Percentiles rank a stretch among this genome's conserved stretches.
These are phyloP conservation scores for Alternaria ethzedia DNA, from an alignment of 2,329 filamentous ascomycete genomes.

Conservation along the genomic window DNA sequence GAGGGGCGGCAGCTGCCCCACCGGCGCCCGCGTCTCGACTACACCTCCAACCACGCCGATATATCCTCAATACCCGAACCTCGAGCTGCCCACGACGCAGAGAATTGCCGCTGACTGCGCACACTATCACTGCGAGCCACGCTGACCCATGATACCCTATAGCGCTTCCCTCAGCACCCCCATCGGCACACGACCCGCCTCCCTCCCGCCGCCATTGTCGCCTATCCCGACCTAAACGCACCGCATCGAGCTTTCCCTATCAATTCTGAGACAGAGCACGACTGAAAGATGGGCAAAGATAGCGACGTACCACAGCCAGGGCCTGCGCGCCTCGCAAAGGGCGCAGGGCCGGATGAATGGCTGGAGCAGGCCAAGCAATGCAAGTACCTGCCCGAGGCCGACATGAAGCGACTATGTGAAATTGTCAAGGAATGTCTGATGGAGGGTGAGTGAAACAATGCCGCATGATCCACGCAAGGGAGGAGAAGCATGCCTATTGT, in stretches of 20 bases:
- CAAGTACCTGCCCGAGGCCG: conserved; percentile 91
- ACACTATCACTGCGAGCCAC: conserved; percentile 6
- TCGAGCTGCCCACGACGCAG: neutral
- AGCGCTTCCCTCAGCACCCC: conserved; percentile 32
- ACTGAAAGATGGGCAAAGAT: conserved; percentile 54
- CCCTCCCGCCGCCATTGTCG: conserved; percentile 17
- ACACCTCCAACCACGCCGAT: conserved; percentile 7
- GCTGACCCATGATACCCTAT: conserved; percentile 26
- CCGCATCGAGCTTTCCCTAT: neutral
- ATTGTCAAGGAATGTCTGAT: conserved; percentile 99
- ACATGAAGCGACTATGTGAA: conserved; percentile 99
- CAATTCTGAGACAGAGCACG: neutral
- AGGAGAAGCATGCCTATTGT: neutral
- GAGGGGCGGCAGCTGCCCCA: conserved; percentile 17
- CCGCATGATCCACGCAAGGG: fast-evolving
- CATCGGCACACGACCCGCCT: conserved; percentile 38
- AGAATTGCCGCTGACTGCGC: conserved; percentile 1
- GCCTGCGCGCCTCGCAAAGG: conserved; percentile 81
- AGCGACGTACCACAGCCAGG: conserved; percentile 83
- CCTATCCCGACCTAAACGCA: neutral
- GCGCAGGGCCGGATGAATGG: conserved; percentile 93
- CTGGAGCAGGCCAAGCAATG: conserved; percentile 95
- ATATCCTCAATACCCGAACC: neutral
- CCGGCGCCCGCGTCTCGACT: conserved; percentile 9
- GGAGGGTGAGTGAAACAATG: conserved; percentile 73